A percentile compares a stretch with the other conserved stretches of the same genome.
Evolutionary conservation across 495 filamentous ascomycete species (phyloP).

Genomic region (Aspergillus panamensis): DNA sequence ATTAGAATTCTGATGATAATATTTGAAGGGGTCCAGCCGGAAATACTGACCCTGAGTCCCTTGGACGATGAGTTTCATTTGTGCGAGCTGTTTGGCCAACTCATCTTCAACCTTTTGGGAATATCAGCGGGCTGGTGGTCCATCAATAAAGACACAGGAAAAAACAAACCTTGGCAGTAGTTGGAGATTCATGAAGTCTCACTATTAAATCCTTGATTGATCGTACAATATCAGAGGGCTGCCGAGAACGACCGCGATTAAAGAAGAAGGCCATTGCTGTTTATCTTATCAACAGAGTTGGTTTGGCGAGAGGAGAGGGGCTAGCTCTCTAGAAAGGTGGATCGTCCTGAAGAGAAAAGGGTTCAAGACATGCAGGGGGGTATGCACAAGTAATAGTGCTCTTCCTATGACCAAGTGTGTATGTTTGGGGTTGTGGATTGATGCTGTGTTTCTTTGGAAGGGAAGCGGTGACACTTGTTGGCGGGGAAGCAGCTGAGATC

Average conservation of each 20-base stretch:
- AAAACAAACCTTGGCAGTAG: slow-evolving; percentile 43
- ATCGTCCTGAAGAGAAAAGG: background rate
- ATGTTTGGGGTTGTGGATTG: slow-evolving; percentile 1
- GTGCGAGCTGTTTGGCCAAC: slow-evolving; percentile 68
- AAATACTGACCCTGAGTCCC: slow-evolving; percentile 66
- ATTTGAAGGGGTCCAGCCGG: background rate
- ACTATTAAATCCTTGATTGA: slow-evolving; percentile 55
- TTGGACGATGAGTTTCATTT: slow-evolving; percentile 81
- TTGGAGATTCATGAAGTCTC: slow-evolving; percentile 45
- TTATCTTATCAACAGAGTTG: slow-evolving; percentile 17
- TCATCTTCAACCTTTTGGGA: slow-evolving; percentile 63
- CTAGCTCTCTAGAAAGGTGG: background rate
- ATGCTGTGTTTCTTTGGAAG: slow-evolving; percentile 7
- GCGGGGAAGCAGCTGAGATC: slow-evolving; percentile 21
- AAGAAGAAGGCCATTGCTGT: slow-evolving; percentile 86
- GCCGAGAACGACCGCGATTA: slow-evolving; percentile 56
- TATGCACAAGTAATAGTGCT: background rate
- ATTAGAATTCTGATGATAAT: background rate
- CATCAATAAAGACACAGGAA: background rate
- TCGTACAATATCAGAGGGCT: slow-evolving; percentile 55
- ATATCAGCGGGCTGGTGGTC: slow-evolving; percentile 34
- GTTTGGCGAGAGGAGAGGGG: slow-evolving; percentile 5
- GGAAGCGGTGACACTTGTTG: slow-evolving; percentile 27
- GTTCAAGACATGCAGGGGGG: background rate
- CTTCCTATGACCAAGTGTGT: background rate